phyloP scores from a whole-genome alignment of 2,329 filamentous ascomycete genomes.

The Beauveria rudraprayagi region DNA sequence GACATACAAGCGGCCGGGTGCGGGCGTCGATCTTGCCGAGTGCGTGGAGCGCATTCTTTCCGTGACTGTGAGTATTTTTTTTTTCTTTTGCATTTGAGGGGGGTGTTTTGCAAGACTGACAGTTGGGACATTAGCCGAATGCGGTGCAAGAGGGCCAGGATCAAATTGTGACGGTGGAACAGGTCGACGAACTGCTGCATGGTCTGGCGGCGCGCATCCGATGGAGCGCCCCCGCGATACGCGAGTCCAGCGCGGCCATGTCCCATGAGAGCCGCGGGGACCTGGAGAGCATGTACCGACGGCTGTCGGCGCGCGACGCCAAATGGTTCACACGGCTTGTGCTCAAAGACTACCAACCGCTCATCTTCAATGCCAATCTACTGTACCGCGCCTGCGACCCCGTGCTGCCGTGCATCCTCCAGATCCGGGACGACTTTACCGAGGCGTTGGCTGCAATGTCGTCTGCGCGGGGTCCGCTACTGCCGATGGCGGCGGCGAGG shows the following conservation, averaged over 20 bases:
- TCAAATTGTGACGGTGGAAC: slow-evolving; percentile 53
- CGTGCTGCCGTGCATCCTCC: slow-evolving; percentile 59
- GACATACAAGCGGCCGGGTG: slow-evolving; percentile 50
- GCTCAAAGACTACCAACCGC: slow-evolving; percentile 65
- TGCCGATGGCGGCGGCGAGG: slow-evolving; percentile 11
- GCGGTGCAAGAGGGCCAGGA: slow-evolving; percentile 23
- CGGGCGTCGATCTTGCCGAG: slow-evolving; percentile 58
- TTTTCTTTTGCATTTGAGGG: too few species aligned
- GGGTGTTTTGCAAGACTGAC: background rate
- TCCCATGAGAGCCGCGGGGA: slow-evolving; percentile 29
- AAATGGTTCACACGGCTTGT: slow-evolving; percentile 85
- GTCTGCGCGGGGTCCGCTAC: slow-evolving; percentile 14
- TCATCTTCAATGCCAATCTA: slow-evolving; percentile 49
- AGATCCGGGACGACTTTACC: slow-evolving; percentile 60
- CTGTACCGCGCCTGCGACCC: slow-evolving; percentile 58
- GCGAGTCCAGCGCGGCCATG: slow-evolving; percentile 25
- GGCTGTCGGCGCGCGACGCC: slow-evolving; percentile 58
- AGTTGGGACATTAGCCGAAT: slow-evolving; percentile 33
- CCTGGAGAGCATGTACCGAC: slow-evolving; percentile 49
- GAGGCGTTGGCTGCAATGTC: slow-evolving; percentile 50
- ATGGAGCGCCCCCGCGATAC: slow-evolving; percentile 61
- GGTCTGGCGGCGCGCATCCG: slow-evolving; percentile 57
- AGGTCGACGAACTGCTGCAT: slow-evolving; percentile 61
- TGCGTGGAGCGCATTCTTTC: slow-evolving; percentile 60
- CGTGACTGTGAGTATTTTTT: slow-evolving; percentile 41